A percentile compares a stretch with the other conserved stretches of the same genome.
Evolutionary conservation across 176 grass and related monocot genomes (phyloP).

Genomic region (Oryza longistaminata): DNA sequence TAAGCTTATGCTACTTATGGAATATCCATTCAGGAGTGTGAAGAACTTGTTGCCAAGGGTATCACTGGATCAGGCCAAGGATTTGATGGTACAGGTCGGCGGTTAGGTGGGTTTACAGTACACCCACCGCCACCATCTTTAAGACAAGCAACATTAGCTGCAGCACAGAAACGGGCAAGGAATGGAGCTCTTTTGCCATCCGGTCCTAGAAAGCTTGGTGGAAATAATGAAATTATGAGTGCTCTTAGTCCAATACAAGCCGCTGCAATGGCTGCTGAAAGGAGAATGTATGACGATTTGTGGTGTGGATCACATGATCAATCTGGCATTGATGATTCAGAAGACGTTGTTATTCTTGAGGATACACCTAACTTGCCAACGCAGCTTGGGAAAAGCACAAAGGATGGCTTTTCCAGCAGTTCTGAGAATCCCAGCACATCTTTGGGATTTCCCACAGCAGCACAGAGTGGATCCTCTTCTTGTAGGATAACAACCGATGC

Average conservation of each 20-base stretch:
- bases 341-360: slow-evolving; percentile 42
- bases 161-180: slow-evolving; percentile 80
- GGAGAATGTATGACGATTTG: slow-evolving; percentile 93
- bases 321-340: slow-evolving; percentile 49
- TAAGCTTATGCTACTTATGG: slow-evolving; percentile 23
- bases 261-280: slow-evolving; percentile 92
- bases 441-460: slow-evolving; percentile 2
- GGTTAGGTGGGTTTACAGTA: slow-evolving; percentile 74
- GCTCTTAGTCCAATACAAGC: slow-evolving; percentile 93
- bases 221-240: slow-evolving; percentile 79
- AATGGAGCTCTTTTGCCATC: slow-evolving; percentile 68
- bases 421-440: slow-evolving; percentile 7
- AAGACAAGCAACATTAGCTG: slow-evolving; percentile 65
- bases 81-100: slow-evolving; percentile 76
- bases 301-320: slow-evolving; percentile 80
- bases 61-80: slow-evolving; percentile 86
- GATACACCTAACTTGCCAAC: slow-evolving; percentile 25
- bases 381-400: slow-evolving; percentile 23
- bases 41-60: slow-evolving; percentile 86
- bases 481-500: slow-evolving; percentile 32
- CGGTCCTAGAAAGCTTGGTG: slow-evolving; percentile 80
- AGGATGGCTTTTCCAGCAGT: slow-evolving; percentile 5
- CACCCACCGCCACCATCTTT: slow-evolving; percentile 65
- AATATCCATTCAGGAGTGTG: slow-evolving; percentile 74
- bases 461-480: slow-evolving; percentile 48